Evolutionary conservation across 495 filamentous ascomycete species (phyloP), one percentile per base, ranked within the genome.

Genomic region (Elaphomyces granulatus): DNA sequence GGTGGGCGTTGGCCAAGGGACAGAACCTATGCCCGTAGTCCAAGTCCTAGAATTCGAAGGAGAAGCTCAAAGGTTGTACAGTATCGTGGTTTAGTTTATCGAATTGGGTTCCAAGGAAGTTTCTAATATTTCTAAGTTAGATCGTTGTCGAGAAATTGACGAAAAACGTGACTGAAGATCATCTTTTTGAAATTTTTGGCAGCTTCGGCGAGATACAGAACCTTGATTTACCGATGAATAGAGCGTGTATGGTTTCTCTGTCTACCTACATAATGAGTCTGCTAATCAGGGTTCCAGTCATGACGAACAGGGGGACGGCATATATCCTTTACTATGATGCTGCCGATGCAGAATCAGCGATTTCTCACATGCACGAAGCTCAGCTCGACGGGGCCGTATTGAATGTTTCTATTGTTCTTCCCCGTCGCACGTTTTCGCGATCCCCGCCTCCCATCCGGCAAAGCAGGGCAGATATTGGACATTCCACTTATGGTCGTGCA

Each of bases 351-450:
- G 85, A 94, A 51, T 67, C 77, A 14, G 90, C 90, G 17, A 92
- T 99, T 47, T 76, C 87, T 34, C 81, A 94, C 52, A 96, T 99
- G 92, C 92, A 99, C 56, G 90, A 99, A 67, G 85, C 85, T 10
- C 84, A 95, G 47, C 64, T 99, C 32, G 90, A 99, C 62, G 92
- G 90, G 30, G 72, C 81, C 12, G 60, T 78, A 15, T 78, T 99
- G 55, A 81, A 79, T 48, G 90, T 99, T 18, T 94, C 87, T 38
- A 93, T 96, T 46, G 87, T 96, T 17, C 66, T 95, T 17, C 88
- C 88, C 1, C 81, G 85, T 37, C 80, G 83, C 42, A 61, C 55
- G 34, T 72, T 73, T 38, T 72, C 69, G 15, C 63, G 60, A 7
- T 70, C 67, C 16, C 69, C 69, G 6, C 69, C 67, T 17, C 65